Evolutionary conservation across 2,329 filamentous ascomycete genomes (phyloP).

Genomic region (Lasiodiplodia gonubiensis): DNA sequence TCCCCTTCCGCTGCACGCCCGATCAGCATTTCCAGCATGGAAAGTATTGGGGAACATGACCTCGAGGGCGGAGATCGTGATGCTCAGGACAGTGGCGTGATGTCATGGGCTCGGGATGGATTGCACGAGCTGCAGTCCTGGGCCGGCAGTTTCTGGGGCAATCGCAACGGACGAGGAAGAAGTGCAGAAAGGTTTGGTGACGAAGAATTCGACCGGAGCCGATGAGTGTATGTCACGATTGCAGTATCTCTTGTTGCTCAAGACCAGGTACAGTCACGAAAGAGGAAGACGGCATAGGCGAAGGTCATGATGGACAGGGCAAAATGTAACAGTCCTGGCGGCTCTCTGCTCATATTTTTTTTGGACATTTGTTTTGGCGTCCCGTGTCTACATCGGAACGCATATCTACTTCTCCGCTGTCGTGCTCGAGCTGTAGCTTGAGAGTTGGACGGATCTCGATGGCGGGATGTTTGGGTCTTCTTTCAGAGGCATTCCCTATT

Average conservation of each 20-base stretch:
- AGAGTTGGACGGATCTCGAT: background rate
- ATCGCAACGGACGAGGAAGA: background rate
- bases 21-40: constrained; percentile 16
- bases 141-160: constrained; percentile 23
- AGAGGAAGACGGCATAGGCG: background rate
- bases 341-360: constrained; percentile 10
- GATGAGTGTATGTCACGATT: background rate
- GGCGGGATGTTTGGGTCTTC: background rate
- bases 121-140: constrained; percentile 19
- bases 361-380: background rate
- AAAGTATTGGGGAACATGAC: constrained; percentile 9
- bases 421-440: background rate
- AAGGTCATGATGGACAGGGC: background rate
- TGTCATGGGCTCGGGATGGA: constrained; percentile 21
- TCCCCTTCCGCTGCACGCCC: constrained; percentile 19
- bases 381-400: background rate
- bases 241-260: background rate
- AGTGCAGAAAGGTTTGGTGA: constrained; percentile 7
- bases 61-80: constrained; percentile 18
- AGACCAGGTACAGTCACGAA: background rate
- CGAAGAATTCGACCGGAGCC: constrained; percentile 8
- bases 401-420: background rate
- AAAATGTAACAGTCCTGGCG: background rate
- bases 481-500: background rate
- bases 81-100: constrained; percentile 13